Base-by-base conservation (phyloP, 192 early-diverging fungal species). In the Mortierella alpina region DNA sequence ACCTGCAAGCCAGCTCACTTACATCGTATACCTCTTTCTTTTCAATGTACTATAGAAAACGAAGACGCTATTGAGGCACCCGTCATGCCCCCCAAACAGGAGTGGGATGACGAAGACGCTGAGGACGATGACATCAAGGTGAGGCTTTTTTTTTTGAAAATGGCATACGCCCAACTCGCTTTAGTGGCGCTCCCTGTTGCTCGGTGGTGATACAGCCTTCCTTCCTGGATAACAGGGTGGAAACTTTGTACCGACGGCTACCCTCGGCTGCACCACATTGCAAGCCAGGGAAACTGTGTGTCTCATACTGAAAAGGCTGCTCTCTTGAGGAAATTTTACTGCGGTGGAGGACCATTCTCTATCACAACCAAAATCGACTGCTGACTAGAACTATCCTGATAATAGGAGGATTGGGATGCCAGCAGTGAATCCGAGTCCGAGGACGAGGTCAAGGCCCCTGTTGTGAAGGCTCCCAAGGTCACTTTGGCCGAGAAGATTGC, bases 101-200 rank as follows among this genome's bases (percentile, higher is more conserved):
- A 90, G 83, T 91, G 85, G 73, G 91, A 91, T 57, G 91, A 94
- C 66, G 90, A 92, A 47, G 90, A 90, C 70, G 84, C 82, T 52
- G 85, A 88, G 39, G 87, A 86, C 46, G 84, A 87, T 23, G 82
- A 89, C 55, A 67, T 89, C 76, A 90, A 90, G 76, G 84, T 87
- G 60, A 69, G 55, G 53, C 14, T 31, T 47, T 50, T 0, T 54
- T 63, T 45, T 20, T 55, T 48, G 47, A 41, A 55, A 39, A 54
- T 31, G 1, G 31, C 31, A 31, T 31, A 31, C 31, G 31, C 31
- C 31, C 31, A 31, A 31, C 31, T 31, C 31, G 31, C 31, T 31
- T 31, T 31, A 31, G 31, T 31, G 31, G 31, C 31, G 31, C 31
- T 2, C 31, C 31, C 31, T 31, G 31, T 3, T 31, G 1, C 31